Conservation (phyloP, 2,329 filamentous ascomycete genomes). For the Colletotrichum filicis region DNA sequence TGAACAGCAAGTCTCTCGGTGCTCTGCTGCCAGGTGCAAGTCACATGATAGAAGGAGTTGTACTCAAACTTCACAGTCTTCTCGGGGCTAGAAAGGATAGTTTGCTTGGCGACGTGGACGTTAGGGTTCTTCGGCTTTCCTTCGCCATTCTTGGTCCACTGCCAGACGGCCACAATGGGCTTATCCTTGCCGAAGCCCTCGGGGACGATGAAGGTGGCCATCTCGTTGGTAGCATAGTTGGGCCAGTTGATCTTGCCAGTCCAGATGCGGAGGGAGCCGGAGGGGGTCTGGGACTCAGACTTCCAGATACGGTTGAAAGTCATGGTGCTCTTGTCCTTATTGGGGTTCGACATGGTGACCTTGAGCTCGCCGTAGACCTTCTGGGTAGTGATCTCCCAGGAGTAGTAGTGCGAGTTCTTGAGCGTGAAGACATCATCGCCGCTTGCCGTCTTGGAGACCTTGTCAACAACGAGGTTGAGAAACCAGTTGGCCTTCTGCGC, state of each 20-base stretch:
- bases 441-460: neutral
- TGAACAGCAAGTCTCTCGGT: neutral
- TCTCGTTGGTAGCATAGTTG: neutral
- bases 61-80: neutral
- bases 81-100: neutral
- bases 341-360: neutral
- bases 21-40: neutral
- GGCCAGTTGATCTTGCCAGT: constrained; percentile 10
- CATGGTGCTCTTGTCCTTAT: neutral
- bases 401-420: neutral
- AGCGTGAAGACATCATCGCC: constrained; percentile 13
- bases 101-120: neutral
- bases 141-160: neutral
- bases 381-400: constrained; percentile 1
- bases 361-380: neutral
- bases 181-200: constrained; percentile 3
- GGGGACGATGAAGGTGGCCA: neutral
- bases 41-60: neutral
- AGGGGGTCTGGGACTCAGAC: neutral
- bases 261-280: neutral
- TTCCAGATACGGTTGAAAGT: neutral
- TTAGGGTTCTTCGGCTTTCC: neutral
- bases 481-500: constrained; percentile 7
- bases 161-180: neutral
- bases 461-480: neutral